Base-by-base conservation (phyloP, 176 grass and related monocot species). In the Ensete ventricosum region DNA sequence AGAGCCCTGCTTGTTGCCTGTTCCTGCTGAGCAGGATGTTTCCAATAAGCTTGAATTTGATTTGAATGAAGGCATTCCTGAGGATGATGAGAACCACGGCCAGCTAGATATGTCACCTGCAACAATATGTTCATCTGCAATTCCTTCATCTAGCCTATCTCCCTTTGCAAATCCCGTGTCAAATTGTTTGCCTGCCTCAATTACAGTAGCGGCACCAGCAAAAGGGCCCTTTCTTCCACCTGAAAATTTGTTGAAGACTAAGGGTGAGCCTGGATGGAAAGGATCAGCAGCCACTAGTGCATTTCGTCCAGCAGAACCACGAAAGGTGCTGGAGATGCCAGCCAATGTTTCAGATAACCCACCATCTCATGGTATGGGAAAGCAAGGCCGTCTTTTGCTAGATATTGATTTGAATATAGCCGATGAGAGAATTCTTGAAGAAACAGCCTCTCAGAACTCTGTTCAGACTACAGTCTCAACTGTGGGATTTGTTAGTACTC, bases 321-420 rank as follows among this genome's bases (percentile, higher is more conserved):
- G 89, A 53, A 86, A 84, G 81, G 67, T 66, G n/a, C 81, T 87
- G 63, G 92, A 86, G 52, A 87, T 89, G 88, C 76, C 82, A 26
- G 71, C 81, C 54, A 52, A 80, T 13, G 21, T 77, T 72, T 55
- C 59, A 20, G 87, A 82, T 23, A 70, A 76, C 78, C 49, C 78
- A 65, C 80, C 67, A 67, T 81, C 82, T 71, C 72, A 78, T 78
- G 48, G 73, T 76, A 20, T 81, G 26, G 79, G 81, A 67, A 92
- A 87, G 68, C 84, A 88, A 7, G 72, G 84, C 16, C 69, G 82
- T 10, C 83, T 73, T 11, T 53, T 22, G 0, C 73, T 96, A 34
- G 87, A 92, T 71, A 87, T 96, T 68, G 92, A 96, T 80, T 80
- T 96, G 62, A 96, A 96, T 87, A 65, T 96, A 29, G 80, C 87